Base-by-base conservation (phyloP, 1,139 yeast genomes). In the Yamadazyma spencermartinsiae region DNA sequence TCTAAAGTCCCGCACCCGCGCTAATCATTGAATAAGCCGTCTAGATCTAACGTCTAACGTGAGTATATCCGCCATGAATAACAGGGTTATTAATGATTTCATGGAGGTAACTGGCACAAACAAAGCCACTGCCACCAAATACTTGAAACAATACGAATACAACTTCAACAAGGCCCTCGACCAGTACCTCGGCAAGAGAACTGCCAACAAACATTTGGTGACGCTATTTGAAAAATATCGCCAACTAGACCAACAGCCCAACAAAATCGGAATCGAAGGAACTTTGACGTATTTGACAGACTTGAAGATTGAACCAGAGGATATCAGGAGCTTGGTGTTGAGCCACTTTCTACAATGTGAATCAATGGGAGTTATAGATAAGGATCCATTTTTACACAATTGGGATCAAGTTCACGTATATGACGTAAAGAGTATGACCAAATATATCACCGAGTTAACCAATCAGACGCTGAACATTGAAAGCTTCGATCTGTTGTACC, bases 241-340 rank as follows among this genome's bases (percentile, higher is more conserved):
- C 31, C 15, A 30, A 7, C 31, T 28, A 3, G 33, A 30, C 13
- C 74, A 72, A 41, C 44, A 59, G 1, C 40, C 44, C 2, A 51
- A 58, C 16, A 45, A 47, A 2, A 72, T 70, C 24, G 92, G 82
- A 25, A 72, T 85, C 19, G 92, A 87, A 42, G 97, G 96, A 0
- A 83, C 96, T 0, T 61, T 90, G 15, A 51, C 56, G 32, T 86
- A 82, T 50, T 65, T 88, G 31, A 72, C 68, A 8, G 96, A 84
- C 51, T 61, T 90, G 36, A 79, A 76, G 0, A 69, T 84, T 33
- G 80, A 79, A 13, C 82, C 90, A 0, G 97, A 90, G 49, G 90
- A 90, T 53, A 68, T 79, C 7, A 73, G 52, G 29, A 82, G 89
- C 4, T 66, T 90, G 40, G 80, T 86, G 1, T 60, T 90, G 13